phyloP scores from a whole-genome alignment of 805 yeast genomes.

The Ogataea pilisensis region DNA sequence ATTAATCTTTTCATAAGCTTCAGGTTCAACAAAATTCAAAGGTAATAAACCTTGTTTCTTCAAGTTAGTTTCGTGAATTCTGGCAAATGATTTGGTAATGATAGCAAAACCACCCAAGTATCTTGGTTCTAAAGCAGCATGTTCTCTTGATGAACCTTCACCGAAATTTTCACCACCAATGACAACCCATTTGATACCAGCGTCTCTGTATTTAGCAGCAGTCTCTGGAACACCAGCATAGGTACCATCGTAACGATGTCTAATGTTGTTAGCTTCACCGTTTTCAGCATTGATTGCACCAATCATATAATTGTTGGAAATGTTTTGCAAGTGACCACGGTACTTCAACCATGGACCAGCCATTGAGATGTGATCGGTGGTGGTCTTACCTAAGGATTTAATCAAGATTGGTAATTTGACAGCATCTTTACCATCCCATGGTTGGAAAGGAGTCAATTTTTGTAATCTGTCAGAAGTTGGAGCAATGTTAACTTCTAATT shows the following conservation, averaged over 20 bases:
- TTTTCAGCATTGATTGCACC: constrained; percentile 98
- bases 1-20: constrained; percentile 90
- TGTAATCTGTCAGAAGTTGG: constrained; percentile 97
- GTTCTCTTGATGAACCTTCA: constrained; percentile 99
- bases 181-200: constrained; percentile 93
- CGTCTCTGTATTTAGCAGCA: constrained; percentile 90
- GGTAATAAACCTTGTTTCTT: constrained; percentile 99
- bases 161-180: constrained; percentile 98
- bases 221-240: constrained; percentile 96
- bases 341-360: constrained; percentile 99
- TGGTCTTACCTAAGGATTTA: constrained; percentile 95
- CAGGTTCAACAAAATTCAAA: constrained; percentile 84
- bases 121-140: constrained; percentile 99
- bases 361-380: constrained; percentile 99
- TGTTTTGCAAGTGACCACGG: constrained; percentile 99
- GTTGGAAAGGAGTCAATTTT: constrained; percentile 84
- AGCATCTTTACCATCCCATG: constrained; percentile 97
- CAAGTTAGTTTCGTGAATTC: constrained; percentile 99
- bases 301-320: constrained; percentile 98
- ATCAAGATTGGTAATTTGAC: constrained; percentile 85
- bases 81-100: constrained; percentile 95
- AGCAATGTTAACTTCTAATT: constrained; percentile 69
- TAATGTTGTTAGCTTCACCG: constrained; percentile 87
- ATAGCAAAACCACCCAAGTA: constrained; percentile 98
- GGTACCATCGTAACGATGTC: constrained; percentile 87